Conservation (phyloP, 2,329 filamentous ascomycete species). For the Sporothrix brasiliensis region DNA sequence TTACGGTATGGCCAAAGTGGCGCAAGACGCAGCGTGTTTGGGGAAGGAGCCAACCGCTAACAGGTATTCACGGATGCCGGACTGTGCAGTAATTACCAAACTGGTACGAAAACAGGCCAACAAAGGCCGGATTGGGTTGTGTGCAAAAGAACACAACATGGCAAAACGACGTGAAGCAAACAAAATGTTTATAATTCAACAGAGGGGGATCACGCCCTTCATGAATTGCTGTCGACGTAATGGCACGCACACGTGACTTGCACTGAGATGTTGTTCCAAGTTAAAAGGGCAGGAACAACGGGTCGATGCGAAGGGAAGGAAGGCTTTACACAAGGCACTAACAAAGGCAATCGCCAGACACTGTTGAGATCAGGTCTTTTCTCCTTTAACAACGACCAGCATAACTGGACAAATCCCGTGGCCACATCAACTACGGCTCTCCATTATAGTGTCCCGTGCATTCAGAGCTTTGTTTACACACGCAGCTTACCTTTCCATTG, state of each 20-base stretch:
- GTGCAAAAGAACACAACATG: background rate
- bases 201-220: background rate
- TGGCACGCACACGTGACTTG: background rate
- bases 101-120: background rate
- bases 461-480: background rate
- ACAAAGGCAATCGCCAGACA: background rate
- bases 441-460: background rate
- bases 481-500: too few relatives aligned
- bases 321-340: background rate
- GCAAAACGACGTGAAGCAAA: background rate
- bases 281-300: background rate
- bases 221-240: background rate
- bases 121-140: background rate
- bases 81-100: background rate
- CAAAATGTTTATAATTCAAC: too few relatives aligned
- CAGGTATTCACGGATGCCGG: constrained; percentile 8
- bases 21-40: background rate
- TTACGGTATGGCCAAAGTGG: background rate
- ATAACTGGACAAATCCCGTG: background rate
- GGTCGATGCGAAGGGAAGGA: constrained; percentile 19
- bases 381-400: background rate
- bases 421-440: background rate
- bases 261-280: background rate
- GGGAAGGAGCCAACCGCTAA: constrained; percentile 10
- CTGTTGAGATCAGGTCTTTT: background rate